Evolutionary conservation across 208 protist species (phyloP).

Genomic region (Trypanosoma brucei): DNA sequence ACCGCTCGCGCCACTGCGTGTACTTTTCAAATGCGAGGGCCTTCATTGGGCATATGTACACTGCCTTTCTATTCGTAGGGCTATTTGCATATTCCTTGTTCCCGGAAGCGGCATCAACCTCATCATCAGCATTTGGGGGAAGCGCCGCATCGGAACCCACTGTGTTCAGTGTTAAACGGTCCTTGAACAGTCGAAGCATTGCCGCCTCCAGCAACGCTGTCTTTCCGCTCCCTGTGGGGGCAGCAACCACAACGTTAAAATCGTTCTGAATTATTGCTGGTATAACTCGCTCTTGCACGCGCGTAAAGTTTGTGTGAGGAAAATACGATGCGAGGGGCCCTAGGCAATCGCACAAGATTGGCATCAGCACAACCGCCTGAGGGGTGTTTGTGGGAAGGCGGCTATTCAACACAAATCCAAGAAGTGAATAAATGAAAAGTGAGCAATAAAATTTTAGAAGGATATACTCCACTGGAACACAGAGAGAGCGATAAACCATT

Average conservation of each 20-base stretch:
- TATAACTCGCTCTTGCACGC: constrained; percentile 68
- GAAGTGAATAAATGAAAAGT: too few species aligned
- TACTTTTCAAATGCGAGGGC: constrained; percentile 87
- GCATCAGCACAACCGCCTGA: constrained; percentile 6
- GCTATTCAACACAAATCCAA: too few species aligned
- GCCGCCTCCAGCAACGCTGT: constrained; percentile 85
- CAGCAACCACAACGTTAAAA: constrained; percentile 71
- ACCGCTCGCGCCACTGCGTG: constrained; percentile 57
- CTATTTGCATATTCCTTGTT: not conserved
- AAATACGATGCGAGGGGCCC: constrained; percentile 46
- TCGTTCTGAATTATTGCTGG: constrained; percentile 46
- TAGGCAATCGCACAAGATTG: constrained; percentile 22
- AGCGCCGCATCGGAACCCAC: not conserved
- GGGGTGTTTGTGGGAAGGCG: too few species aligned
- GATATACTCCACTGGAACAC: too few species aligned
- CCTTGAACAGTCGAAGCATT: constrained; percentile 79
- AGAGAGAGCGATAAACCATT: too few species aligned
- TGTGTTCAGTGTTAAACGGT: constrained; percentile 25
- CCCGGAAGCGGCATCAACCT: not conserved
- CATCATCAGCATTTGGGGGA: not conserved
- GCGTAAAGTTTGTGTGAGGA: constrained; percentile 50
- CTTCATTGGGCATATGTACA: constrained; percentile 92
- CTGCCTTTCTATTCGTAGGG: constrained; percentile 37
- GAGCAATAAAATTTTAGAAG: too few species aligned
- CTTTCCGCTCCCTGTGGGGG: constrained; percentile 89